Conservation (phyloP, 768 basidiomycete species). For the Mycena galericulata region DNA sequence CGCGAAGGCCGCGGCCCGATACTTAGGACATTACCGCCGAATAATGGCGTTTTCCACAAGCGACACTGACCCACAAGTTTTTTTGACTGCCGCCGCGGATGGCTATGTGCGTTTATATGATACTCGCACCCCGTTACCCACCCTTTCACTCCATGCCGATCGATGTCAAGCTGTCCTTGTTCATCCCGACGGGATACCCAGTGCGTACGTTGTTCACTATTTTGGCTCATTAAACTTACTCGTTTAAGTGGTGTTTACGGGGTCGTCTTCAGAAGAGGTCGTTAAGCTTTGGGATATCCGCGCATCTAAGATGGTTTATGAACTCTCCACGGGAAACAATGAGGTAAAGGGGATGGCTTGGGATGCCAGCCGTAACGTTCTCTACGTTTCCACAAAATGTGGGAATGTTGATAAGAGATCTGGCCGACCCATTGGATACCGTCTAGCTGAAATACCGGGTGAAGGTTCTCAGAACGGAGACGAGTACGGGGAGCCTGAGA, state of each 20-base stretch:
- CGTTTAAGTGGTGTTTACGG: constrained; percentile 43
- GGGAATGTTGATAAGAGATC: constrained; percentile 36
- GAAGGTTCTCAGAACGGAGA: background rate
- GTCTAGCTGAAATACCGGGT: constrained; percentile 35
- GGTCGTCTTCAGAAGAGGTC: constrained; percentile 40
- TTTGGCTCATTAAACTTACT: no score
- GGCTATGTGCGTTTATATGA: no score
- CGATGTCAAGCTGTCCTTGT: no score
- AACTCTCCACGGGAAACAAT: constrained; percentile 60
- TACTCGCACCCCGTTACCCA: no score
- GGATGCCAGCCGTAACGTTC: constrained; percentile 42
- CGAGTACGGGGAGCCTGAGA: constrained; percentile 35
- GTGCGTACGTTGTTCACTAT: no score
- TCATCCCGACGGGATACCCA: no score
- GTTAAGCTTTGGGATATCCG: constrained; percentile 60
- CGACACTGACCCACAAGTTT: no score
- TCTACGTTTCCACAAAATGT: constrained; percentile 53
- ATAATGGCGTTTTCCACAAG: no score
- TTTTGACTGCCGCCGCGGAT: no score
- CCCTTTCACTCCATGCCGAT: no score
- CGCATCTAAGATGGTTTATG: constrained; percentile 49
- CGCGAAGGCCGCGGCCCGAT: no score
- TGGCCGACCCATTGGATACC: constrained; percentile 38
- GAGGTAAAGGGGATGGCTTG: constrained; percentile 48
- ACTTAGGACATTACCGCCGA: no score